Conservation (phyloP, 495 filamentous ascomycete genomes). For the Bacidia rubella region DNA sequence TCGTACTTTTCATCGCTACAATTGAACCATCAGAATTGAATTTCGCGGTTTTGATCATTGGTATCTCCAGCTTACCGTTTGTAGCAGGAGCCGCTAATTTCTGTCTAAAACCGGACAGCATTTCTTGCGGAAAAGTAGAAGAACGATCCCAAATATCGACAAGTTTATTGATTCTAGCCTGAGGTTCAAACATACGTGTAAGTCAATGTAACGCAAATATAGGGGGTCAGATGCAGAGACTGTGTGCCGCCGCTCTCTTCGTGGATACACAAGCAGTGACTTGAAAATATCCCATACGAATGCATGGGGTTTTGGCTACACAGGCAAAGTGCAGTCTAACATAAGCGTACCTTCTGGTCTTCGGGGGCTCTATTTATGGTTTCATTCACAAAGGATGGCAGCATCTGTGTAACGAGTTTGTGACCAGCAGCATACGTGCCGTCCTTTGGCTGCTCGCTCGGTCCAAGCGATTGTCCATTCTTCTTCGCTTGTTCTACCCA, state of each 20-base stretch:
- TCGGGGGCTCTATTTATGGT: constrained; percentile 77
- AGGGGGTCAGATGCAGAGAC: neutral
- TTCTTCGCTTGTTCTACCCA: constrained; percentile 93
- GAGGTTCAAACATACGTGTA: constrained; percentile 36
- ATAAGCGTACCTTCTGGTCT: constrained; percentile 92
- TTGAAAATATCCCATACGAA: constrained; percentile 17
- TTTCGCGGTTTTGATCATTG: neutral
- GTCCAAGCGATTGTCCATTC: constrained; percentile 65
- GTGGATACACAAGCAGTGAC: neutral
- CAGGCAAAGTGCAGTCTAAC: neutral
- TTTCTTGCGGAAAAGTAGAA: constrained; percentile 69
- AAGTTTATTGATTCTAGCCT: constrained; percentile 95
- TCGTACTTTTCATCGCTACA: constrained; percentile 36
- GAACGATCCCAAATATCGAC: constrained; percentile 97
- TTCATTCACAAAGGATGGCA: constrained; percentile 90
- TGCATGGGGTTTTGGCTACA: constrained; percentile 21
- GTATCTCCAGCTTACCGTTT: constrained; percentile 16
- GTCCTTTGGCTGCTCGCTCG: constrained; percentile 48
- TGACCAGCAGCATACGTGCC: constrained; percentile 92
- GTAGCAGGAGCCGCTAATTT: constrained; percentile 45
- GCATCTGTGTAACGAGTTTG: constrained; percentile 87
- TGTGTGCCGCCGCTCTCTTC: neutral
- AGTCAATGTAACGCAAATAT: constrained; percentile 24
- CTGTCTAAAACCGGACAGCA: constrained; percentile 77
- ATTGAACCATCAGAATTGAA: neutral